A percentile compares a stretch with the other conserved stretches of the same genome.
phyloP scores from a whole-genome alignment of 1,139 yeast genomes.

The Oligophagozyma castellii region DNA sequence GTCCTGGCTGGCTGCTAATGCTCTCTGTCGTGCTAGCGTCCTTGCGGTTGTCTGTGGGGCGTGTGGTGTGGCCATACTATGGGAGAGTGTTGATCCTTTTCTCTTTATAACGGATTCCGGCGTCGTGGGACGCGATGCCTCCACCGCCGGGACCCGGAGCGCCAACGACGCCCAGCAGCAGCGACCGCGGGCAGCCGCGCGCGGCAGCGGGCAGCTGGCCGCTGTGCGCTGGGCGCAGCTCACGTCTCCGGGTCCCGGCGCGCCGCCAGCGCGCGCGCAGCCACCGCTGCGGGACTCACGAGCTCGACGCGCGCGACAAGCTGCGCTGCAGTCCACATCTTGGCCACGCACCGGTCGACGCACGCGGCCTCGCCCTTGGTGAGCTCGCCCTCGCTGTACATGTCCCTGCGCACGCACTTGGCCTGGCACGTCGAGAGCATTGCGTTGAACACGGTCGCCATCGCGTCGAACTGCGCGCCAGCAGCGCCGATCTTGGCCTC shows the following conservation, averaged over 20 bases:
- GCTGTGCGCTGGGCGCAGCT: too few species aligned
- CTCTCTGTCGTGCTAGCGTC: slow-evolving; percentile 13
- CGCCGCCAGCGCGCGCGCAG: too few species aligned
- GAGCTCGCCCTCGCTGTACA: slow-evolving; percentile 66
- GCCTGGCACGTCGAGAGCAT: slow-evolving; percentile 42
- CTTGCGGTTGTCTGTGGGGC: slow-evolving; percentile 18
- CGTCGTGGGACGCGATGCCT: too few species aligned
- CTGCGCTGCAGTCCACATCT: slow-evolving; percentile 53
- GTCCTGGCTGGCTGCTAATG: slow-evolving; percentile 1
- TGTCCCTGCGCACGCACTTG: slow-evolving; percentile 57
- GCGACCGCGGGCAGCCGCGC: too few species aligned
- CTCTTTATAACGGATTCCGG: too few species aligned
- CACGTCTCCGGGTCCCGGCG: too few species aligned
- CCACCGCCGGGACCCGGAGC: too few species aligned
- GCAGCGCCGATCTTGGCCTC: slow-evolving; percentile 60
- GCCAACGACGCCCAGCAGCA: too few species aligned
- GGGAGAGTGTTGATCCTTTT: too few species aligned
- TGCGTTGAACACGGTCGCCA: slow-evolving; percentile 49
- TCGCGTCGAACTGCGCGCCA: slow-evolving; percentile 61
- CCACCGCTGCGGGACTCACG: too few species aligned
- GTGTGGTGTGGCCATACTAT: slow-evolving; percentile 25
- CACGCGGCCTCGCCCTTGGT: slow-evolving; percentile 68
- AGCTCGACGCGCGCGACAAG: too few species aligned
- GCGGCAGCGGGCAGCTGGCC: too few species aligned
- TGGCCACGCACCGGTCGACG: slow-evolving; percentile 64